Base-by-base conservation (phyloP, 225 moss, liverwort and hornwort genomes). In the Sphagnum contortum region DNA sequence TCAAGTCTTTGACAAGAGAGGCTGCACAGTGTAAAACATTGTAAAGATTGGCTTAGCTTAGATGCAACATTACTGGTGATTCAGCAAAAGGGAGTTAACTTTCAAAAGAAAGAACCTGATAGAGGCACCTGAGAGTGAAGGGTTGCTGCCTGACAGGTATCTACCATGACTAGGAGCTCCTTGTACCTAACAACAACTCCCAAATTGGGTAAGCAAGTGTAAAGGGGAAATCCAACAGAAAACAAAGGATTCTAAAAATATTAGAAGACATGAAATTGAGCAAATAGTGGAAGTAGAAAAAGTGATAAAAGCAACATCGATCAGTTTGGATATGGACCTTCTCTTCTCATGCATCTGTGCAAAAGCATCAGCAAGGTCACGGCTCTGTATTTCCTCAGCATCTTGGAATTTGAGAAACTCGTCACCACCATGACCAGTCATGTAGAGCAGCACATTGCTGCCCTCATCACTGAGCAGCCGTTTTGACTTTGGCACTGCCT, bases 61-160 rank as follows among this genome's bases (percentile, higher is more conserved):
- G 29, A 29, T 29, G 29, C 29, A 29, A 29, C 1, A 29, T 29
- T 29, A 29, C 29, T 29, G 29, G 29, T 29, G 29, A 29, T 29
- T 29, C 29, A 29, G 29, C 29, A 29, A 29, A 29, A 29, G 29
- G 29, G 29, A 29, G 29, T 29, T 29, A 29, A 29, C 29, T 29
- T 29, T 29, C 29, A 29, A 29, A 29, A 29, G 29, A 29, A 29
- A 29, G 29, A 29, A 29, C 29, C 29, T 29, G 29, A 29, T 29
- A 29, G 5, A 69, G 48, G 45, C 72, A 93, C 93, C 88, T 98
- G 93, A 50, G 89, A 87, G 60, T 96, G 96, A 63, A 96, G 75
- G 48, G 92, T 92, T 65, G 92, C 96, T 59, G 96, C 96, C 73
- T 98, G 98, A 69, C 98, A 98, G 12, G 98, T 98, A 75, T 98